Evolutionary conservation across 2,329 filamentous ascomycete genomes (phyloP), one percentile per base, ranked within the genome.

Genomic region (Neonectria magnoliae): DNA sequence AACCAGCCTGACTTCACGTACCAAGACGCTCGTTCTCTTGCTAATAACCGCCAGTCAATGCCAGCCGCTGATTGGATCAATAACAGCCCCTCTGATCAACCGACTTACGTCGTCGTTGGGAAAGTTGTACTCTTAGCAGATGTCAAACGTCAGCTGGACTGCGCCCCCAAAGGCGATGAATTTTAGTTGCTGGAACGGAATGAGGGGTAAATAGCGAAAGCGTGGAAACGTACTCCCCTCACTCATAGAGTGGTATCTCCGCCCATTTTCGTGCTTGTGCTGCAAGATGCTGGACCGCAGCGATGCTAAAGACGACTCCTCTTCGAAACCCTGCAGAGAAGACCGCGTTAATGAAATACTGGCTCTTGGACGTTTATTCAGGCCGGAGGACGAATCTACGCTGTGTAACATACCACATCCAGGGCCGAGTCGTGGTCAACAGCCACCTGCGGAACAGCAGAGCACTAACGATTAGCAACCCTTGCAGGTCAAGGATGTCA

Each of bases 171-270:
- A 51, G 29, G 29, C n/a, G 29, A 25, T 20, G 29, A 36, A 51
- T n/a, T 33, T n/a, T 36, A n/a, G 29, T 13, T 13, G 36, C 6
- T 29, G 18, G 11, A 50, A 36, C 29, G 18, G 11, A 42, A 36
- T 31, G 31, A 36, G 51, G 31, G 18, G 27, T 33, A 53, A 10
- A 29, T 25, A 25, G n/a, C 13, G n/a, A 42, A 20, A 14, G 45
- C 42, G 38, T n/a, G 25, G 51, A 44, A 18, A 60, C 65, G 4
- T 52, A 76, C 72, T 76, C 42, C 73, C 74, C 31, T 69, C 64
- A 52, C 73, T 73, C 66, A 74, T 66, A 0, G 68, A 72, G 60
- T 72, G 69, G 48, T 74, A 73, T 27, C 60, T 66, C n/a, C 70
- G 64, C n/a, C 71, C 72, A 62, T 74, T 73, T 56, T 75, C 72